These are phyloP conservation scores for Ophiostoma montium DNA, from an alignment of 2,329 filamentous ascomycete species.

Conservation along the genomic window DNA sequence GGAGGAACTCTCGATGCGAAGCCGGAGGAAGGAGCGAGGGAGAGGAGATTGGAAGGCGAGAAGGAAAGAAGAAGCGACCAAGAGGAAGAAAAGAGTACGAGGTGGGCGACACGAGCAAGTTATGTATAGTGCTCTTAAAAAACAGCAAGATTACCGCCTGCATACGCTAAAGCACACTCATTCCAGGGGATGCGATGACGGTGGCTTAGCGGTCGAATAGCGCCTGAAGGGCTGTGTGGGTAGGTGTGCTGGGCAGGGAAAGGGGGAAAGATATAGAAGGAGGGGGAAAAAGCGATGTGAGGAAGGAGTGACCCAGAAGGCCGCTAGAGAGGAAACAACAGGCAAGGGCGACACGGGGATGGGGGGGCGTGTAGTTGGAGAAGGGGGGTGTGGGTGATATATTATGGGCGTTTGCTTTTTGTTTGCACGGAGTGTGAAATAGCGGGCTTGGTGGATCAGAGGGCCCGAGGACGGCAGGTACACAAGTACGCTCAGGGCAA, in stretches of 20 bases:
- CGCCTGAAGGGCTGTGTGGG: neutral
- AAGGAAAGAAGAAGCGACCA: neutral
- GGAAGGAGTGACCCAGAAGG: neutral
- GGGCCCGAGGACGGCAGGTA: conserved; percentile 4
- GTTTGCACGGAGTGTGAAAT: neutral
- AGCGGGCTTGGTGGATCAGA: neutral
- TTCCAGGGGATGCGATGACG: neutral
- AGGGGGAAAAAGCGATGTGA: neutral
- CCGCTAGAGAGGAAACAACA: neutral
- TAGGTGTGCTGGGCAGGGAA: neutral
- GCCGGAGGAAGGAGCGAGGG: conserved; percentile 1
- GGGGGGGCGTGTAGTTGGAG: neutral
- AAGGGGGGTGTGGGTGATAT: neutral
- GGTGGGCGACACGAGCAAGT: conserved; percentile 7
- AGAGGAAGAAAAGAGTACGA: conserved; percentile 4
- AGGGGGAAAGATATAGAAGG: neutral
- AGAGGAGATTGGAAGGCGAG: neutral
- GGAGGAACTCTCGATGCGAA: conserved; percentile 5
- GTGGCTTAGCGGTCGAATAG: conserved; percentile 1
- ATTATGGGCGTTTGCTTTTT: neutral
- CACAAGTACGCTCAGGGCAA: conserved; percentile 3
- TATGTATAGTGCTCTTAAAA: conserved; percentile 4
- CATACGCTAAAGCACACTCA: neutral
- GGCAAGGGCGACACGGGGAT: neutral
- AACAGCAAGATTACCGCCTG: too few relatives aligned